phyloP scores from a whole-genome alignment of 192 early-diverging fungal genomes.

The Ambispora gerdemannii region DNA sequence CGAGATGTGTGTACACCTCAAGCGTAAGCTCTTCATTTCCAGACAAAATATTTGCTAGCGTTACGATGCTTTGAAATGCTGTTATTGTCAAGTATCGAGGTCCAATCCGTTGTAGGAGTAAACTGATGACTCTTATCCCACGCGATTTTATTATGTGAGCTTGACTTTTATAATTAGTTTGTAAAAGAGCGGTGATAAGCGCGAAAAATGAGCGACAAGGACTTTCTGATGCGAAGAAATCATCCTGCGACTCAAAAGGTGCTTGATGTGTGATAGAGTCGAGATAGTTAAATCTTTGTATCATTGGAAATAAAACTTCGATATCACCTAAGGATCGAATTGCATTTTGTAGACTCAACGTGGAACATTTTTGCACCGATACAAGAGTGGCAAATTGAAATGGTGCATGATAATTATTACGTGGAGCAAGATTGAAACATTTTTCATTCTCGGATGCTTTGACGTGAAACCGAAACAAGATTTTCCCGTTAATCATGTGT shows the following conservation, averaged over 20 bases:
- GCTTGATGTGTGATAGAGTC: slow-evolving; percentile 16
- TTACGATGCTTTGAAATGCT: slow-evolving; percentile 28
- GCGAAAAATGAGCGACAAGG: slow-evolving; percentile 26
- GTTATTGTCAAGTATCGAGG: slow-evolving; percentile 28
- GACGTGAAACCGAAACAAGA: slow-evolving; percentile 25
- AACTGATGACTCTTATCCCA: slow-evolving; percentile 26
- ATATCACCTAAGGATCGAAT: slow-evolving; percentile 28
- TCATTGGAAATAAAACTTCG: slow-evolving; percentile 29
- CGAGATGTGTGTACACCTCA: slow-evolving; percentile 14
- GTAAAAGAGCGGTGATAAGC: slow-evolving; percentile 20
- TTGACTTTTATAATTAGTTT: slow-evolving; percentile 24
- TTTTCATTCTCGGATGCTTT: slow-evolving; percentile 19
- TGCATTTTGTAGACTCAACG: slow-evolving; percentile 27
- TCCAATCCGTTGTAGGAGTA: slow-evolving; percentile 24
- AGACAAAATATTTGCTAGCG: slow-evolving; percentile 1
- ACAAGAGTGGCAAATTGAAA: slow-evolving; percentile 4
- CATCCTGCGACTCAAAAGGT: slow-evolving; percentile 17
- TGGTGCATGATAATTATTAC: neutral
- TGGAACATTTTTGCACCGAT: slow-evolving; percentile 21
- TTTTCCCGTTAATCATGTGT: neutral
- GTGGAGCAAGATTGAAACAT: slow-evolving; percentile 26
- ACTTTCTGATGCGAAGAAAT: slow-evolving; percentile 28
- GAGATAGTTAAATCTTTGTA: slow-evolving; percentile 25
- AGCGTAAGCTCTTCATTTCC: neutral
- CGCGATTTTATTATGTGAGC: slow-evolving; percentile 19